phyloP scores from a whole-genome alignment of 352 stramenopile genomes.

The Globisporangium paddicum region DNA sequence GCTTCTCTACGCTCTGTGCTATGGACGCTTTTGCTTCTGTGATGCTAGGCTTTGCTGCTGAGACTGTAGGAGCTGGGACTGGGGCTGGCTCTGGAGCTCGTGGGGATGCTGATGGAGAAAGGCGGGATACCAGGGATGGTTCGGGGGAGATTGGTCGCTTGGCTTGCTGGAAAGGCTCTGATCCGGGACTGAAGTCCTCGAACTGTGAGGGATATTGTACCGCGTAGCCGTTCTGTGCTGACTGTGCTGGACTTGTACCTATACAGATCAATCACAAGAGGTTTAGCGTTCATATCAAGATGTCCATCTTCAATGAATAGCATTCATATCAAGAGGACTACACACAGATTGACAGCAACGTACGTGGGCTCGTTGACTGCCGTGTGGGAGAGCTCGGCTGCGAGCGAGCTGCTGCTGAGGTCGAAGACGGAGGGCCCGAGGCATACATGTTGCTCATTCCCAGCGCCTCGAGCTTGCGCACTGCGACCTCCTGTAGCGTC shows the following conservation, averaged over 20 bases:
- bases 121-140: not conserved
- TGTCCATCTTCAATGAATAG: not conserved
- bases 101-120: not conserved
- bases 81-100: not conserved
- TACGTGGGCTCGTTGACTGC: slow-evolving; percentile 4
- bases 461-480: slow-evolving; percentile 37
- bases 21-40: not conserved
- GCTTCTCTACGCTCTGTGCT: not conserved
- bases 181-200: not conserved
- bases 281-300: not conserved
- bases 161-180: not conserved
- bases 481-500: slow-evolving; percentile 36
- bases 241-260: not conserved
- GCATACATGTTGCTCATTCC: slow-evolving; percentile 16
- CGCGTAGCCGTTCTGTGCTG: not conserved
- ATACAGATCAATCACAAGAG: not conserved
- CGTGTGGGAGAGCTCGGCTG: not conserved
- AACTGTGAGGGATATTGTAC: not conserved
- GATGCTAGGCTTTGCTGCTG: not conserved
- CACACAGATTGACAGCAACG: no score
- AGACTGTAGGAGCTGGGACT: not conserved
- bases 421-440: not conserved
- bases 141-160: not conserved
- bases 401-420: not conserved
- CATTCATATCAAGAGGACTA: not conserved